A percentile compares a stretch with the other conserved stretches of the same genome.
Evolutionary conservation across 352 stramenopile genomes (phyloP).

Genomic region (Phytophthora cryptogea): DNA sequence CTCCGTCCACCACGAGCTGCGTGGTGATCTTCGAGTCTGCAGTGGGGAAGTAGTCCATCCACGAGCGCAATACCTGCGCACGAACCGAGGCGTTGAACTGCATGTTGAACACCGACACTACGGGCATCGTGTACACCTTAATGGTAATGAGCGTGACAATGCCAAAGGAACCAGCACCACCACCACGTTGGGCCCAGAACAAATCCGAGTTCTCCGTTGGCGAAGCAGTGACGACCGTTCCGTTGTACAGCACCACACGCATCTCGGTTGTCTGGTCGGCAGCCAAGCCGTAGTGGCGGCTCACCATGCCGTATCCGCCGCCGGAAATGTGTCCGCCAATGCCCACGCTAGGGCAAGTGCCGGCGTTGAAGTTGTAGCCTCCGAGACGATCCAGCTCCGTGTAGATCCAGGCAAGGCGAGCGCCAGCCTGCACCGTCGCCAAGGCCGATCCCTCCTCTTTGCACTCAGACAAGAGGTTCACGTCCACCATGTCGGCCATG

Average conservation of each 20-base stretch:
- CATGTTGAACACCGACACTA: conserved; percentile 51
- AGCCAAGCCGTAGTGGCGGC: conserved; percentile 51
- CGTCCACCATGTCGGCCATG: conserved; percentile 57
- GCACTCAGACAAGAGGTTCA: conserved; percentile 38
- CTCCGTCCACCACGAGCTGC: conserved; percentile 47
- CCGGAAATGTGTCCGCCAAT: conserved; percentile 59
- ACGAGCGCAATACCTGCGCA: conserved; percentile 40
- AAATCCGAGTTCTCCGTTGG: conserved; percentile 43
- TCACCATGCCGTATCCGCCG: conserved; percentile 56
- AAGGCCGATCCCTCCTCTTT: conserved; percentile 36
- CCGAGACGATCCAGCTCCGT: conserved; percentile 46
- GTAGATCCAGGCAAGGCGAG: conserved; percentile 52
- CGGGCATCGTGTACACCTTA: conserved; percentile 46
- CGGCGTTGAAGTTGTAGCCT: conserved; percentile 61
- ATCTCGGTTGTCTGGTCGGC: conserved; percentile 50
- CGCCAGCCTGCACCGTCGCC: conserved; percentile 44
- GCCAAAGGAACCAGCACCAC: conserved; percentile 55
- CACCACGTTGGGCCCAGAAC: conserved; percentile 56
- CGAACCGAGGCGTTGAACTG: conserved; percentile 43
- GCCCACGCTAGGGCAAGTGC: conserved; percentile 55
- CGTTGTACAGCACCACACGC: conserved; percentile 52
- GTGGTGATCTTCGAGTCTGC: conserved; percentile 54
- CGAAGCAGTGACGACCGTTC: conserved; percentile 46
- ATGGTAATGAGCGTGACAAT: conserved; percentile 60
- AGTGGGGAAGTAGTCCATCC: conserved; percentile 60